Conservation (phyloP, 768 basidiomycete genomes). For the Cubamyces lactineus region DNA sequence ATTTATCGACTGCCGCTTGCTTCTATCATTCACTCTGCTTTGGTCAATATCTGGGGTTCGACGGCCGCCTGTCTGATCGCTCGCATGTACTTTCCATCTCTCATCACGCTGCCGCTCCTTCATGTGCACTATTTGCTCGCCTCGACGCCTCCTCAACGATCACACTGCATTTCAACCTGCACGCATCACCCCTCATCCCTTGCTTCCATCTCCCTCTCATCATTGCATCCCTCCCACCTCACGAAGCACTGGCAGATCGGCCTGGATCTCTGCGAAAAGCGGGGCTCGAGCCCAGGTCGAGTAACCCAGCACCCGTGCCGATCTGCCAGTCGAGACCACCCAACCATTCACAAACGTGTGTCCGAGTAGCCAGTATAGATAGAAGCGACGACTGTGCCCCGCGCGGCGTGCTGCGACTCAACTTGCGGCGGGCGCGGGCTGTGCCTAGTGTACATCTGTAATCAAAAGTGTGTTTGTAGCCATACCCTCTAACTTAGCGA, state of each 20-base stretch:
- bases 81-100: conserved; percentile 6
- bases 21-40: background rate
- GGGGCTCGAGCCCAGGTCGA: background rate
- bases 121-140: conserved; percentile 29
- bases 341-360: background rate
- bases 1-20: background rate
- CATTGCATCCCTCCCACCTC: conserved; percentile 2
- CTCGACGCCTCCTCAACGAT: too few relatives aligned
- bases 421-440: conserved; percentile 37
- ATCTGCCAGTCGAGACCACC: background rate
- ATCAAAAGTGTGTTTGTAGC: conserved; percentile 23
- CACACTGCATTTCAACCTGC: background rate
- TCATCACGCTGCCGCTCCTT: conserved; percentile 6
- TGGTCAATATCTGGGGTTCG: conserved; percentile 1
- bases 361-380: conserved; percentile 6
- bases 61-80: background rate
- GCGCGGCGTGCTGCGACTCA: conserved; percentile 35
- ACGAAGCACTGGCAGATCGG: conserved; percentile 19
- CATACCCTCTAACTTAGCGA: background rate
- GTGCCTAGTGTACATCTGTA: conserved; percentile 25
- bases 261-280: background rate
- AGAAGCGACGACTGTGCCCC: background rate
- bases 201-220: background rate
- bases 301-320: background rate
- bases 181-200: background rate